These are phyloP conservation scores for Fusarium sp. DNA, from an alignment of 2,329 filamentous ascomycete genomes.

Conservation along the genomic window DNA sequence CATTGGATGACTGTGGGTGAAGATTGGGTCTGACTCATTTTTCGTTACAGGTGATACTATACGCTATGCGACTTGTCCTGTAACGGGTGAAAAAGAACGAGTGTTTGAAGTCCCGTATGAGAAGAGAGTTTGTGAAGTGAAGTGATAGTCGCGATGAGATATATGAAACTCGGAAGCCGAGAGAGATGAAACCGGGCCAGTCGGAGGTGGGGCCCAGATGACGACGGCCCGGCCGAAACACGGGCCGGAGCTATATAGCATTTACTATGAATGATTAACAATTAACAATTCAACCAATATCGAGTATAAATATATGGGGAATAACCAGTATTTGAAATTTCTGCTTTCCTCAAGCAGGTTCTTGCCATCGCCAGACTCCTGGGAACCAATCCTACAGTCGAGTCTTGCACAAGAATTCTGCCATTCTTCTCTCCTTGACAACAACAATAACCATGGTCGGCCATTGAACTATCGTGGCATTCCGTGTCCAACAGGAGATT, in stretches of 20 bases:
- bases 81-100: not conserved
- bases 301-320: conserved; percentile 6
- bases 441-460: conserved; percentile 21
- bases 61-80: conserved; percentile 1
- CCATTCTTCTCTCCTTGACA: conserved; percentile 14
- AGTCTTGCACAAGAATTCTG: conserved; percentile 36
- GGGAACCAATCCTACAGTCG: conserved; percentile 37
- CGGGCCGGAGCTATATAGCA: conserved; percentile 22
- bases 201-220: conserved; percentile 36
- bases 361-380: conserved; percentile 11
- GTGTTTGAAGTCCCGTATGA: conserved; percentile 17
- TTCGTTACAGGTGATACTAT: conserved; percentile 4
- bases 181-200: conserved; percentile 35
- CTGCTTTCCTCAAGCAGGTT: conserved; percentile 21
- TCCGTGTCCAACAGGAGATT: conserved; percentile 32
- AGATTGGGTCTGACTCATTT: conserved; percentile 30
- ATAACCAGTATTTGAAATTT: not conserved
- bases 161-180: conserved; percentile 40
- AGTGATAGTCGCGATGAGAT: conserved; percentile 21
- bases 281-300: not conserved
- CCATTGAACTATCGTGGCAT: conserved; percentile 5
- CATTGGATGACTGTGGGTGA: conserved; percentile 66
- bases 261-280: too few species aligned
- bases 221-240: conserved; percentile 32
- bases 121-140: not conserved